Evolutionary conservation across 106 monocot species (phyloP), one percentile per base, ranked within the genome.

Genomic region (Apostasia shenzhenica): DNA sequence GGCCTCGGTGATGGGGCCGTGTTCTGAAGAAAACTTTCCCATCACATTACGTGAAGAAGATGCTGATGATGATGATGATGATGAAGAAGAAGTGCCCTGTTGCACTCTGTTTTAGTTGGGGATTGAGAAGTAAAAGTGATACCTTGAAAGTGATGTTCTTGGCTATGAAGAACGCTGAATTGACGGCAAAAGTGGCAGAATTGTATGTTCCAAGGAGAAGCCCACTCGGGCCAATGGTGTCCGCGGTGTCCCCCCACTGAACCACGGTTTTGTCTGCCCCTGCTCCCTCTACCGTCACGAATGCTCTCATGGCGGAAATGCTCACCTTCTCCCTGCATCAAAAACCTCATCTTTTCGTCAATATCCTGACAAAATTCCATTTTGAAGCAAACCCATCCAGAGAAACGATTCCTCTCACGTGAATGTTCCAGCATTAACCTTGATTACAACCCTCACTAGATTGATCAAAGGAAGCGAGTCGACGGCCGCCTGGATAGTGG

Each of bases 101-200:
- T 2, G 13, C n/a, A 56, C 4, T 7, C 2, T 41, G 37, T 54
- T 43, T 48, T 52, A 44, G 38, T 13, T 53, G 4, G 14, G 8
- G 14, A 59, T 48, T 10, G 2, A 39, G 45, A 38, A 42, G 50
- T 1, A 14, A 44, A 45, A 42, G 7, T 13, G 37, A 57, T 49
- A 94, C 94, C 88, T 89, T 91, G 78, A 95, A 95, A 9, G 91
- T 91, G 53, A 95, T 85, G 82, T 95, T 95, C 78, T 68, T 88
- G 1, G 95, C 95, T 5, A 91, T 73, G 77, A 95, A 95, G 62
- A 80, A 95, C 38, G 81, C 78, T 14, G 95, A 79, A 63, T 86
- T 91, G 41, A 95, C 86, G 3, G 88, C 82, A 72, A 95, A 91
- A 26, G 95, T 86, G 0, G 95, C 95, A 0, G 88, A 91, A 57